phyloP scores from a whole-genome alignment of 164 flowering plant genomes.

The Nymphaea colorata region DNA sequence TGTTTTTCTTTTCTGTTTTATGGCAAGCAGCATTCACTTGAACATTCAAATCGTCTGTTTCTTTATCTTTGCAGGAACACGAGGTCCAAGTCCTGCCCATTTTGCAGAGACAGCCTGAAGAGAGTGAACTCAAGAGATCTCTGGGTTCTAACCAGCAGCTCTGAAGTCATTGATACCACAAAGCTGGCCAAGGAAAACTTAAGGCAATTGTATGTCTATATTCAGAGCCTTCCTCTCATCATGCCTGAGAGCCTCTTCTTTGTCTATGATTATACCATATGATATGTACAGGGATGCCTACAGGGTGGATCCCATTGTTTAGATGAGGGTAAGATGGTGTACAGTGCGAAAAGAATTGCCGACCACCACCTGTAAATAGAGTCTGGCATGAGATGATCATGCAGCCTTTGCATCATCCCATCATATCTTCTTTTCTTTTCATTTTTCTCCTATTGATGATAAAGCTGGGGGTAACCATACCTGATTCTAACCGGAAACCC shows the following conservation, averaged over 20 bases:
- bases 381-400: constrained; percentile 8
- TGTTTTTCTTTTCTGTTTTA: neutral
- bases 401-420: neutral
- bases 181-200: constrained; percentile 57
- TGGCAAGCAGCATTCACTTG: neutral
- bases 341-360: constrained; percentile 7
- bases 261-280: constrained; percentile 48
- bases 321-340: neutral
- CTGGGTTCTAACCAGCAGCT: constrained; percentile 55
- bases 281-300: constrained; percentile 4
- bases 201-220: constrained; percentile 46
- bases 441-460: neutral
- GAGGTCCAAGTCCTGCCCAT: constrained; percentile 80
- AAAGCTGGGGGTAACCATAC: neutral
- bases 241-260: constrained; percentile 33
- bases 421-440: neutral
- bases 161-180: constrained; percentile 44
- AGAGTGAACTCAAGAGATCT: constrained; percentile 50
- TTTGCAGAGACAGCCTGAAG: constrained; percentile 66
- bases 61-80: constrained; percentile 34
- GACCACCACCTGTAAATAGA: constrained; percentile 20
- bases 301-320: neutral
- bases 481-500: neutral
- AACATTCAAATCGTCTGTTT: neutral
- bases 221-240: constrained; percentile 41